phyloP scores from a whole-genome alignment of 1,139 yeast species.

The Debaryomyces coudertii region DNA sequence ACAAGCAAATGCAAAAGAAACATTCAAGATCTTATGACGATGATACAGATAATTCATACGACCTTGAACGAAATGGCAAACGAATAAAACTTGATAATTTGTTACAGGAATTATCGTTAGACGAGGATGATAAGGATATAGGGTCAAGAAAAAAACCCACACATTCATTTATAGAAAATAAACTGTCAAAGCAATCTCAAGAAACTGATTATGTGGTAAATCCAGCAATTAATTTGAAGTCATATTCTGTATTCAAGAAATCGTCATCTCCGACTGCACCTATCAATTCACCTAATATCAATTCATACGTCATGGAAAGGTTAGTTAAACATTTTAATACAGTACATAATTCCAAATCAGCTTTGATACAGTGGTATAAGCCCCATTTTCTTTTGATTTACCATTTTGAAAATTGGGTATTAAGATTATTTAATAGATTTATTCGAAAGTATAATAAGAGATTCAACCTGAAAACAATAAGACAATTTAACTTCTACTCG shows the following conservation, averaged over 20 bases:
- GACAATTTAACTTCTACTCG: slow-evolving; percentile 26
- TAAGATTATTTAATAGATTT: slow-evolving; percentile 43
- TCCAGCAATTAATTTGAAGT: slow-evolving; percentile 18
- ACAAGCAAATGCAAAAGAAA: slow-evolving; percentile 8
- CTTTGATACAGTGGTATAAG: slow-evolving; percentile 29
- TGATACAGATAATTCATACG: slow-evolving; percentile 16
- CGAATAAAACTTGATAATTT: slow-evolving; percentile 29
- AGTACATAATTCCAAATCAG: slow-evolving; percentile 20
- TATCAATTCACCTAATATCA: slow-evolving; percentile 16
- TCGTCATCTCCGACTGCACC: slow-evolving; percentile 5
- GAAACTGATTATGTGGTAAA: slow-evolving; percentile 18
- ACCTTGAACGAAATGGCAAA: slow-evolving; percentile 19
- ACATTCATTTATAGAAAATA: slow-evolving; percentile 8
- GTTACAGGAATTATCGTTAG: slow-evolving; percentile 22
- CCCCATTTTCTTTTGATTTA: slow-evolving; percentile 27
- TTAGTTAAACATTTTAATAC: slow-evolving; percentile 28
- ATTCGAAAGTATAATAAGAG: slow-evolving; percentile 32
- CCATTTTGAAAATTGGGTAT: slow-evolving; percentile 40
- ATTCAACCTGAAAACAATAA: slow-evolving; percentile 20
- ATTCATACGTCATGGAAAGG: slow-evolving; percentile 31
- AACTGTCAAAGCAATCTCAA: not conserved
- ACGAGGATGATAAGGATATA: slow-evolving; percentile 12
- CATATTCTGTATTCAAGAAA: slow-evolving; percentile 17
- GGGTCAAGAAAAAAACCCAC: not conserved
- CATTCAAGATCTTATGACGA: slow-evolving; percentile 21